Evolutionary conservation across 768 basidiomycete species (phyloP).

Genomic region (Lactarius psammicola): DNA sequence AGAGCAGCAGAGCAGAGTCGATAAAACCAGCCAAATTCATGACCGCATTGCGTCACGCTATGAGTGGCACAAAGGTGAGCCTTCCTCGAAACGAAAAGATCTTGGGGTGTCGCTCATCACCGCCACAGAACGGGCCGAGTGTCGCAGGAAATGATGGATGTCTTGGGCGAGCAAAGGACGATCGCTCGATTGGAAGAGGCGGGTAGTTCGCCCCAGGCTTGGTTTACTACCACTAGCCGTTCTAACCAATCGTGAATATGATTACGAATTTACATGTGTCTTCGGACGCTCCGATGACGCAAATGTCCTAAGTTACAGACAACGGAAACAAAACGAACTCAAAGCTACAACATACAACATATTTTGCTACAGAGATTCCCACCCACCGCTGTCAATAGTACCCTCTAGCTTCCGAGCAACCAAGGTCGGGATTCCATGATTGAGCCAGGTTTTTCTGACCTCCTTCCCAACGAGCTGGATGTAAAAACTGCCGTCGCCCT

Average conservation of each 20-base stretch:
- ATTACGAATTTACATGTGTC: conserved; percentile 11
- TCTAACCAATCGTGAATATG: conserved; percentile 3
- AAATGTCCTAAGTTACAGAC: conserved; percentile 21
- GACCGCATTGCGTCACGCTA: conserved; percentile 68
- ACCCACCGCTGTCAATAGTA: conserved; percentile 86
- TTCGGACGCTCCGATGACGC: conserved; percentile 3
- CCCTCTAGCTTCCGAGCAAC: conserved; percentile 89
- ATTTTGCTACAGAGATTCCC: conserved; percentile 69
- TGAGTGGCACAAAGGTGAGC: conserved; percentile 79
- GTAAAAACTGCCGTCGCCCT: conserved; percentile 84
- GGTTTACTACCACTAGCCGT: conserved; percentile 12
- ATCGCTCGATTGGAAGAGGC: conserved; percentile 30
- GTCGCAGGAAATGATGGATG: conserved; percentile 35
- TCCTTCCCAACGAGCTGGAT: conserved; percentile 88
- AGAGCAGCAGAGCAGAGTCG: conserved; percentile 41
- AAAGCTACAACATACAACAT: neutral
- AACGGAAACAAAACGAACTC: neutral
- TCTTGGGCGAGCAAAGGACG: conserved; percentile 35
- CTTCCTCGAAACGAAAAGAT: too few relatives aligned
- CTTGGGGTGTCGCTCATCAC: neutral
- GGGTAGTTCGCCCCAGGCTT: conserved; percentile 6
- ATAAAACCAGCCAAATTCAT: conserved; percentile 57
- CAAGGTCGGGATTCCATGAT: conserved; percentile 84
- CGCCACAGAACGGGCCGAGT: conserved; percentile 35
- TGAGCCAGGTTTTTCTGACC: conserved; percentile 85